Base-by-base conservation (phyloP, 1,284 basidiomycete species). In the Ustilago bromivora region DNA sequence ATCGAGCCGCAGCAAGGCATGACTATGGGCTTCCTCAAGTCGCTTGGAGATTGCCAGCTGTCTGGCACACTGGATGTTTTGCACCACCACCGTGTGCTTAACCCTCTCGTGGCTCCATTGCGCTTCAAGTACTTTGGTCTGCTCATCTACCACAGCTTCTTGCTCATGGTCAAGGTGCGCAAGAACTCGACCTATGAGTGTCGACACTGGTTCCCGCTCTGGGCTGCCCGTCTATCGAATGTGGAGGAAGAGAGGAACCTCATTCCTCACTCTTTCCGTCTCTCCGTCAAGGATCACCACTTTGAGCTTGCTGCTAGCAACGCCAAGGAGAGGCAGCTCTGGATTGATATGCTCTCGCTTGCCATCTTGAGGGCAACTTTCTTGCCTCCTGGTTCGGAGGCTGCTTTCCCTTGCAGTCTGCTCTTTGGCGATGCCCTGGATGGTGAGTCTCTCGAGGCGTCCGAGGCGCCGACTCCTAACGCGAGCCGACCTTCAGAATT, bases 161-260 rank as follows among this genome's bases (percentile, higher is more conserved):
- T 86, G 17, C 57, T 84, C 11, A 76, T 85, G 53, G 77, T 80
- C 70, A 85, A 85, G 67, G 83, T 84, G 31, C 80, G 82, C 62
- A 85, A 84, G 54, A 71, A 76, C 32, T 66, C 73, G 53, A 73
- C 72, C 12, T 84, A 83, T 61, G 79, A 81, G 51, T 77, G 77
- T n/a, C 79, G 79, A 36, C 79, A 73, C 52, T 86, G 82, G 82
- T 85, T 86, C 64, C 84, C 84, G 4, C 78, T 86, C 17, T 81
- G 77, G 61, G 77, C 81, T 7, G 82, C 78, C 8, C 65, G 66
- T 11, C 65, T 84, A 1, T 75, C 73, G 12, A 76, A 76, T 43
- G 57, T 71, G 10, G 71, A 74, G n/a, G 78, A 76, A 8, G 74
- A 71, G 36, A 56, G 59, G n/a, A 69, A 65, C 53, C 59, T 78